Percentiles rank a stretch among this genome's conserved stretches.
These are phyloP conservation scores for Bipolaris bicolor DNA, from an alignment of 2,329 filamentous ascomycete genomes.

Conservation along the genomic window DNA sequence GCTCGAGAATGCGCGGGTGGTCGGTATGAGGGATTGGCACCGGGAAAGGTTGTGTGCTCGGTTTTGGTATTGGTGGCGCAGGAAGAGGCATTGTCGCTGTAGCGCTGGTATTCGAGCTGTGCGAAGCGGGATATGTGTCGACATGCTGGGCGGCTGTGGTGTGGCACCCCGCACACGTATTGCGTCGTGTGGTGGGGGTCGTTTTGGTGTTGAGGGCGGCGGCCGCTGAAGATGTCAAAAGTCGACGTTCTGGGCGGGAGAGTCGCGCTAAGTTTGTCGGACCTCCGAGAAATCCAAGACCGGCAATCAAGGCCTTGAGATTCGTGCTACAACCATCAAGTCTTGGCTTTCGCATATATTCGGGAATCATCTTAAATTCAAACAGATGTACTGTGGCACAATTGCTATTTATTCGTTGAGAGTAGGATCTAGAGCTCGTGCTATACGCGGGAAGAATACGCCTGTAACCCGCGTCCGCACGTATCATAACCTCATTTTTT, in stretches of 20 bases:
- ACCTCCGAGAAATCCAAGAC: slow-evolving; percentile 3
- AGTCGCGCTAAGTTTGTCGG: slow-evolving; percentile 17
- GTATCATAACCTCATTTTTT: slow-evolving; percentile 8
- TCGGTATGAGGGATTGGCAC: slow-evolving; percentile 9
- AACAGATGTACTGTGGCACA: too few species aligned
- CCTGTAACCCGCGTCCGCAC: not conserved
- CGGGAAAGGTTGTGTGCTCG: slow-evolving; percentile 6
- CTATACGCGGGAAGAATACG: not conserved
- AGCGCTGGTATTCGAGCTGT: slow-evolving; percentile 30
- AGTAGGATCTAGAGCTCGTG: not conserved
- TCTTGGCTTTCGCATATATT: not conserved
- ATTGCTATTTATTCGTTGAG: not conserved
- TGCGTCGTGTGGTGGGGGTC: slow-evolving; percentile 5
- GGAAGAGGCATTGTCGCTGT: slow-evolving; percentile 38
- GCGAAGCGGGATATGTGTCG: slow-evolving; percentile 32
- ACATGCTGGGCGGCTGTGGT: slow-evolving; percentile 10
- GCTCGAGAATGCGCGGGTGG: slow-evolving; percentile 33
- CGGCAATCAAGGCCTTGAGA: not conserved
- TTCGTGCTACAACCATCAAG: not conserved
- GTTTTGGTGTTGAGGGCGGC: slow-evolving; percentile 9
- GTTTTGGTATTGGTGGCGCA: slow-evolving; percentile 16
- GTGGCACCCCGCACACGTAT: slow-evolving; percentile 6
- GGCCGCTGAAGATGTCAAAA: slow-evolving; percentile 15
- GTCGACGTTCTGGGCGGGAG: slow-evolving; percentile 16
- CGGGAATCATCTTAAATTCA: not conserved